phyloP scores from a whole-genome alignment of 2,329 filamentous ascomycete genomes.

The Trichoderma aggressivum region DNA sequence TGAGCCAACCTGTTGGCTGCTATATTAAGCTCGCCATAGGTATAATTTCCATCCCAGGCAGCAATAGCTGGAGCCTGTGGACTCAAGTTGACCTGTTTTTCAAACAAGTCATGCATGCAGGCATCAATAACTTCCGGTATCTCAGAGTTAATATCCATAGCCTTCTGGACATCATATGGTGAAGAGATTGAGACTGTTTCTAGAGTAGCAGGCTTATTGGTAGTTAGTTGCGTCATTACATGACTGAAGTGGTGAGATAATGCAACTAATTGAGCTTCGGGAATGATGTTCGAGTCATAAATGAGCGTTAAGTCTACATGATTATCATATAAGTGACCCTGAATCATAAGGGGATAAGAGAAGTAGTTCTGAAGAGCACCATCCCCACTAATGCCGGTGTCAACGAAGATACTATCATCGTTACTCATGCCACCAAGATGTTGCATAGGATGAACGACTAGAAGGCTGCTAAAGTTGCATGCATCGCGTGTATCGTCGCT shows the following conservation, averaged over 20 bases:
- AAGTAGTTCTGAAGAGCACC: slow-evolving; percentile 11
- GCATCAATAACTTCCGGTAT: not conserved
- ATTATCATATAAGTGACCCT: slow-evolving; percentile 7
- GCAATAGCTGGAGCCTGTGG: slow-evolving; percentile 1
- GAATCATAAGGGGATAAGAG: slow-evolving; percentile 12
- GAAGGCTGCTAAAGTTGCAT: slow-evolving; percentile 23
- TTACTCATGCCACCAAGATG: not conserved
- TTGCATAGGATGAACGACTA: slow-evolving; percentile 22
- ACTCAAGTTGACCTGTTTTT: not conserved
- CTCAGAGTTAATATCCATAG: not conserved
- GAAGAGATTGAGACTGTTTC: not conserved
- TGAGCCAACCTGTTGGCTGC: slow-evolving; percentile 4
- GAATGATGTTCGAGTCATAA: not conserved
- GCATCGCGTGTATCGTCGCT: slow-evolving; percentile 17
- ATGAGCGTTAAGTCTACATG: not conserved
- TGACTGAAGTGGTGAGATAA: slow-evolving; percentile 10
- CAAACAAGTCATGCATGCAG: not conserved
- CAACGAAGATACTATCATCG: not conserved
- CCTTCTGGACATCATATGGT: not conserved
- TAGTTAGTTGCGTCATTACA: not conserved
- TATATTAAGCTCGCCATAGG: not conserved
- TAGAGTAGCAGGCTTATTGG: not conserved
- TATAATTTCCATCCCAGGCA: slow-evolving; percentile 5
- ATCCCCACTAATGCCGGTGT: not conserved
- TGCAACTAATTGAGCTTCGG: not conserved